These are phyloP conservation scores for Emericellopsis cladophorae DNA, from an alignment of 2,329 filamentous ascomycete genomes.

Conservation along the genomic window DNA sequence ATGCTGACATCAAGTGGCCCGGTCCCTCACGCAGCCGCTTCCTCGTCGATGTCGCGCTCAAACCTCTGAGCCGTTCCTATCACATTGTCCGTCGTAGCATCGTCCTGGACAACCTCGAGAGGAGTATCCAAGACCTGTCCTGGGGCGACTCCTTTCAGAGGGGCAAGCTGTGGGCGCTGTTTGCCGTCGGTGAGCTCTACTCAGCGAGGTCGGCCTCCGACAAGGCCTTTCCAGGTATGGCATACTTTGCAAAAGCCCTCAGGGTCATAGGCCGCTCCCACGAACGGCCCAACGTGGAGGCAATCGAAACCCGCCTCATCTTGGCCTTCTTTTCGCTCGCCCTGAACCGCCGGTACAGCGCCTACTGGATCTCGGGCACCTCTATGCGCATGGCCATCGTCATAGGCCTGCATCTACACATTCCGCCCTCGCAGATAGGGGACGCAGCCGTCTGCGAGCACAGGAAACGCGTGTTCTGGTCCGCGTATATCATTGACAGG, in stretches of 20 bases:
- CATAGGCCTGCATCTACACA: slow-evolving; percentile 10
- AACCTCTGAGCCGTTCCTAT: slow-evolving; percentile 21
- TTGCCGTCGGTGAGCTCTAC: slow-evolving; percentile 32
- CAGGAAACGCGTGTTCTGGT: slow-evolving; percentile 27
- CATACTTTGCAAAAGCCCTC: slow-evolving; percentile 27
- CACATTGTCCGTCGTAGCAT: slow-evolving; percentile 26
- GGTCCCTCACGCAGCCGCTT: slow-evolving; percentile 6
- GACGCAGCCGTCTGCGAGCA: slow-evolving; percentile 24
- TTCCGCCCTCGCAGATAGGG: slow-evolving; percentile 20
- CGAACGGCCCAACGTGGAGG: slow-evolving; percentile 27
- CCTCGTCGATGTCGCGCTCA: slow-evolving; percentile 22
- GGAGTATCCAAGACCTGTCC: slow-evolving; percentile 19
- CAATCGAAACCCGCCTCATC: slow-evolving; percentile 28
- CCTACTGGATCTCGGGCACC: slow-evolving; percentile 27
- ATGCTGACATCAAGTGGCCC: slow-evolving; percentile 13
- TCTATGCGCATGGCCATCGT: slow-evolving; percentile 26
- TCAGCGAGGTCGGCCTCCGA: slow-evolving; percentile 22
- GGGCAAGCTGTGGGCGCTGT: slow-evolving; percentile 28
- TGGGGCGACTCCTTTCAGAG: slow-evolving; percentile 18
- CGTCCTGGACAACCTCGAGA: slow-evolving; percentile 22
- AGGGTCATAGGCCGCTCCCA: slow-evolving; percentile 22
- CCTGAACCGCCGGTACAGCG: slow-evolving; percentile 29
- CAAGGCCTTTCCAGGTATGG: slow-evolving; percentile 25
- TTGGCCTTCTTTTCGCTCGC: slow-evolving; percentile 30
- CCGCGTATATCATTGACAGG: slow-evolving; percentile 28